These are phyloP conservation scores for Exophiala lecanii-corni DNA, from an alignment of 2,329 filamentous ascomycete species.

Conservation along the genomic window DNA sequence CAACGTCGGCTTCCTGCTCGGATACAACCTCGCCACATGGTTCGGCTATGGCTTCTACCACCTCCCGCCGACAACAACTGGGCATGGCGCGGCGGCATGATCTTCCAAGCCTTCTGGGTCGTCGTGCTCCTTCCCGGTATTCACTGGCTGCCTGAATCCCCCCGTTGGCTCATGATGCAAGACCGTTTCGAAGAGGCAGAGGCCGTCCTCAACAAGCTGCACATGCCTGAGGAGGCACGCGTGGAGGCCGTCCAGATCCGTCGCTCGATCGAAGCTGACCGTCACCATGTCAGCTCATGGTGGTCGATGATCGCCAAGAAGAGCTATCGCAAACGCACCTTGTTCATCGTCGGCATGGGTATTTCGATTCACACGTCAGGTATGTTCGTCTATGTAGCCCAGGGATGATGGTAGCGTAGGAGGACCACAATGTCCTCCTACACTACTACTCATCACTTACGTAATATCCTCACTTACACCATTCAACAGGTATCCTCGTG, in stretches of 20 bases:
- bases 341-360: conserved; percentile 12
- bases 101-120: conserved; percentile 13
- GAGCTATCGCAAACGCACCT: conserved; percentile 17
- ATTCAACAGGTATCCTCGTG: conserved; percentile 44
- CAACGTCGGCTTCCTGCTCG: conserved; percentile 14
- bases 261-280: conserved; percentile 5
- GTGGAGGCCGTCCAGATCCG: conserved; percentile 11
- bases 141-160: conserved; percentile 52
- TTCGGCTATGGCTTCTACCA: conserved; percentile 17
- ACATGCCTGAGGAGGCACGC: conserved; percentile 6
- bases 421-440: too few relatives aligned
- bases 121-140: conserved; percentile 28
- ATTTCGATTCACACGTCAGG: conserved; percentile 34
- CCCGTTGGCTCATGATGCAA: conserved; percentile 55
- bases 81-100: conserved; percentile 11
- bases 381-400: conserved; percentile 43
- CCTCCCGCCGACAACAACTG: conserved; percentile 13
- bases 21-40: conserved; percentile 14
- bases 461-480: not conserved
- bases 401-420: too few relatives aligned
- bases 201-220: conserved; percentile 27
- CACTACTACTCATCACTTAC: too few relatives aligned
- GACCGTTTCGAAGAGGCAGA: conserved; percentile 50
- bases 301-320: conserved; percentile 16
- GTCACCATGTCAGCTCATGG: conserved; percentile 12